phyloP scores from a whole-genome alignment of 2,329 filamentous ascomycete species.

The Penicillium sp. region DNA sequence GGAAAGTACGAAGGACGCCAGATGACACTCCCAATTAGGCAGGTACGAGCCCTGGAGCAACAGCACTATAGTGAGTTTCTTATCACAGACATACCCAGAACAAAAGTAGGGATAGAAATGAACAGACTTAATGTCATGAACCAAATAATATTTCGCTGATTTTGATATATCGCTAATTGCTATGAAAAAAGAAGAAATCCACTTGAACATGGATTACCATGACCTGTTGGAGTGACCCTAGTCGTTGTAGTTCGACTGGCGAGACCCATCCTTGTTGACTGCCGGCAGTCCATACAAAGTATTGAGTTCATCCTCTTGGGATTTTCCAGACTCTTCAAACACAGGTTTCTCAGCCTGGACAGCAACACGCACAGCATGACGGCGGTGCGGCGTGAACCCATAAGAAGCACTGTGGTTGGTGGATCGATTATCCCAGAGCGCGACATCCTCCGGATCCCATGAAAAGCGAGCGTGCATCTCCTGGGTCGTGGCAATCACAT shows the following conservation, averaged over 20 bases:
- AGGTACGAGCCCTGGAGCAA: not conserved
- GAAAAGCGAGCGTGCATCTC: slow-evolving; percentile 68
- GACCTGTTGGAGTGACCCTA: slow-evolving; percentile 18
- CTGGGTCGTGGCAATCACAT: slow-evolving; percentile 58
- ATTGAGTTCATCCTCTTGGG: slow-evolving; percentile 56
- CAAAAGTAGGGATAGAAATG: not conserved
- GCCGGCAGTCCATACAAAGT: slow-evolving; percentile 49
- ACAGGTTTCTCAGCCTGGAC: slow-evolving; percentile 49
- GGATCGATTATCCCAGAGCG: slow-evolving; percentile 66
- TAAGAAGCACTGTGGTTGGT: slow-evolving; percentile 57
- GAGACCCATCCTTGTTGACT: slow-evolving; percentile 57
- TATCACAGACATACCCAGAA: no score
- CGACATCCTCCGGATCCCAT: slow-evolving; percentile 65
- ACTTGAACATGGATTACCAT: not conserved
- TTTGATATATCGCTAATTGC: slow-evolving; percentile 4
- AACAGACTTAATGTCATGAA: not conserved
- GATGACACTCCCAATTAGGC: not conserved
- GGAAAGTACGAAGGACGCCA: not conserved
- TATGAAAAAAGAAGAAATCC: slow-evolving; percentile 4
- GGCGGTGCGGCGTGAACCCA: slow-evolving; percentile 57
- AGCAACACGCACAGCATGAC: slow-evolving; percentile 55
- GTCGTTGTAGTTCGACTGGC: slow-evolving; percentile 59
- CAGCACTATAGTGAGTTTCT: not conserved
- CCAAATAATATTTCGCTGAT: slow-evolving; percentile 1
- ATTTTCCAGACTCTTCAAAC: slow-evolving; percentile 46